Evolutionary conservation across 2,329 filamentous ascomycete genomes (phyloP).

Genomic region (Aspergillus unguis): DNA sequence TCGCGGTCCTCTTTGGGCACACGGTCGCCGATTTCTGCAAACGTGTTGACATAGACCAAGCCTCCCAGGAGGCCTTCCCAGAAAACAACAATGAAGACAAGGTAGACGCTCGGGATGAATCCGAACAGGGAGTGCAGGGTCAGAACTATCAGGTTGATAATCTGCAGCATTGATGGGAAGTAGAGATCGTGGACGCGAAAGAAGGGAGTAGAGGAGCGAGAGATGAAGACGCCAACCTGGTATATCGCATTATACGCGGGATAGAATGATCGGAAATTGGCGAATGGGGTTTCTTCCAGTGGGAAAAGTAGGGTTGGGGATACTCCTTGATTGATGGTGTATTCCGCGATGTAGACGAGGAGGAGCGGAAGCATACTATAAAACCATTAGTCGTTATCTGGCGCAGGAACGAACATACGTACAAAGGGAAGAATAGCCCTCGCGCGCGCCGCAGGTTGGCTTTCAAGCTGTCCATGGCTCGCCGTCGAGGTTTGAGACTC

Average conservation of each 20-base stretch:
- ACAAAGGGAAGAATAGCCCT: constrained; percentile 69
- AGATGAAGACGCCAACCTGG: constrained; percentile 91
- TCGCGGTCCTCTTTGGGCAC: constrained; percentile 76
- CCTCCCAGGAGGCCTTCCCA: constrained; percentile 94
- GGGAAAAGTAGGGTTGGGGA: constrained; percentile 87
- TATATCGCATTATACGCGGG: constrained; percentile 94
- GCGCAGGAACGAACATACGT: constrained; percentile 25
- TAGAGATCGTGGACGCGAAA: constrained; percentile 78
- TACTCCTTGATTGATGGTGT: constrained; percentile 95
- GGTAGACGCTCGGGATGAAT: constrained; percentile 79
- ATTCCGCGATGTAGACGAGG: constrained; percentile 91
- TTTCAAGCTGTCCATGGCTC: constrained; percentile 40
- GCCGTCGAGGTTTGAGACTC: constrained; percentile 19
- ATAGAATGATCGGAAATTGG: constrained; percentile 81
- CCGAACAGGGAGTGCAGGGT: constrained; percentile 72
- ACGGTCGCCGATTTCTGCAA: constrained; percentile 86
- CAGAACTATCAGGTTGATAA: constrained; percentile 71
- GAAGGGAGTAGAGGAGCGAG: constrained; percentile 85
- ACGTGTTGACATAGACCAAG: constrained; percentile 91
- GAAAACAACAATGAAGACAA: constrained; percentile 82
- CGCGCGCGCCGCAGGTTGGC: constrained; percentile 62
- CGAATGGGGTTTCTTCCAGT: constrained; percentile 70
- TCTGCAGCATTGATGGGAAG: constrained; percentile 74
- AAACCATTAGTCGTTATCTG: constrained; percentile 11
- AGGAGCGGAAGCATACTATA: constrained; percentile 80